A percentile compares a stretch with the other conserved stretches of the same genome.
Conservation (phyloP, 768 basidiomycete species). For the Psilocybe subaeruginosa region DNA sequence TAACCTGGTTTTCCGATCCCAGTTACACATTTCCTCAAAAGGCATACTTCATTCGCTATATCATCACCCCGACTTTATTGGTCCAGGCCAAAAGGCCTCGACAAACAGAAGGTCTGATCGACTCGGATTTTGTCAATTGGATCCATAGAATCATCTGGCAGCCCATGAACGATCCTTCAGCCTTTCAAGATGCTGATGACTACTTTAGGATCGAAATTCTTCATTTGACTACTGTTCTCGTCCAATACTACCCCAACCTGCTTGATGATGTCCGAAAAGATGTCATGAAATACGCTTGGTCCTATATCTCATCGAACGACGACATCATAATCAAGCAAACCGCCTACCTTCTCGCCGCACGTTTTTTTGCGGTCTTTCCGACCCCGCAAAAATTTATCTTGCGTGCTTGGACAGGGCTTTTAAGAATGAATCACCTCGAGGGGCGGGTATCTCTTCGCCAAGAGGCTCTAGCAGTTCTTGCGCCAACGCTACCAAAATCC, state of each 20-base stretch:
- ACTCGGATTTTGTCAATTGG: constrained; percentile 68
- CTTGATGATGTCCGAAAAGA: constrained; percentile 86
- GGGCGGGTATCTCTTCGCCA: constrained; percentile 82
- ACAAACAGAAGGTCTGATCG: constrained; percentile 64
- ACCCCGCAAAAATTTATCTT: constrained; percentile 91
- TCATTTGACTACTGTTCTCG: constrained; percentile 85
- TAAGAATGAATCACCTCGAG: constrained; percentile 72
- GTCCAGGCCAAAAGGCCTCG: constrained; percentile 65
- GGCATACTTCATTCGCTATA: constrained; percentile 74
- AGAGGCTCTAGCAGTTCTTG: constrained; percentile 83
- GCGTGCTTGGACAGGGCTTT: constrained; percentile 87
- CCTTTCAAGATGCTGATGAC: constrained; percentile 71
- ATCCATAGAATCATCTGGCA: constrained; percentile 83
- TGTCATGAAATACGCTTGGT: constrained; percentile 93
- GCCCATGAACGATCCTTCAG: constrained; percentile 60
- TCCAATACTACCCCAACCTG: constrained; percentile 82
- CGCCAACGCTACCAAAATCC: constrained; percentile 74
- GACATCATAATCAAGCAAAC: constrained; percentile 94
- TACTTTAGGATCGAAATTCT: constrained; percentile 89
- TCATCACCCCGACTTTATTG: constrained; percentile 86
- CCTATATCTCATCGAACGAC: constrained; percentile 74
- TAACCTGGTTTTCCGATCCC: constrained; percentile 78
- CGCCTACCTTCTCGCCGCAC: constrained; percentile 86
- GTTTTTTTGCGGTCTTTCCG: constrained; percentile 89
- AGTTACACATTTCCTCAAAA: constrained; percentile 75